Percentiles rank a stretch among this genome's conserved stretches.
Conservation (phyloP, 768 basidiomycete species). For the Mrakia blollopis region DNA sequence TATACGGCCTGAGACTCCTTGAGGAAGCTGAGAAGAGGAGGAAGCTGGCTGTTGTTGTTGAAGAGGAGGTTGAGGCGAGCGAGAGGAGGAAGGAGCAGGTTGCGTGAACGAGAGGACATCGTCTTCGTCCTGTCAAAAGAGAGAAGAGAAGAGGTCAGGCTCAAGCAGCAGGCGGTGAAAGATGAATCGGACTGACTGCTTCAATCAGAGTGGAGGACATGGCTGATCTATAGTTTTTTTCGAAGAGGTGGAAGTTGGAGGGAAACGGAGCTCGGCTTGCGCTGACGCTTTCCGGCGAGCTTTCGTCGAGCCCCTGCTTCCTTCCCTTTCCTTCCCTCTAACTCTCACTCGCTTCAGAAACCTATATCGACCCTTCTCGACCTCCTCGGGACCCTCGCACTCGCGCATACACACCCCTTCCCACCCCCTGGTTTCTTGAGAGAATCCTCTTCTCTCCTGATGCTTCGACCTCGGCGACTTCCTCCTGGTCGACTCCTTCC, state of each 20-base stretch:
- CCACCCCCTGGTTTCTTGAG: background rate
- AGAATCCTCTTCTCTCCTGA: background rate
- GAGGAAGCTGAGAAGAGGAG: background rate
- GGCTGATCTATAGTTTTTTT: no score
- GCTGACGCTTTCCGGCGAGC: background rate
- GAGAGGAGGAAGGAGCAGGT: conserved; percentile 20
- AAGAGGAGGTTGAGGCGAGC: background rate
- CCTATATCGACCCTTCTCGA: background rate
- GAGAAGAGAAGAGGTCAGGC: background rate
- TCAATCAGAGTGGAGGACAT: conserved; percentile 12
- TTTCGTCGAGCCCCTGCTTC: background rate
- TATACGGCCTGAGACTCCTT: conserved; percentile 27
- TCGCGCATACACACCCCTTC: background rate
- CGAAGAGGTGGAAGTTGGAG: background rate
- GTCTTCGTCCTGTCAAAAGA: conserved; percentile 27
- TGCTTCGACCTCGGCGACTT: conserved; percentile 10
- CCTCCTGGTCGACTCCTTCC: background rate
- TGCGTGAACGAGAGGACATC: conserved; percentile 29
- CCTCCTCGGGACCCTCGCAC: background rate
- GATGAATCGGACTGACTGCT: background rate
- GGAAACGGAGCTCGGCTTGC: background rate
- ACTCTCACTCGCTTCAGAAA: background rate
- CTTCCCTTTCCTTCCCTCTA: background rate
- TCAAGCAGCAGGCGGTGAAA: background rate
- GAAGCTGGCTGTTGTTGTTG: conserved; percentile 1